Evolutionary conservation across 345 rosid genomes (phyloP).

Genomic region (Alliaria petiolata): DNA sequence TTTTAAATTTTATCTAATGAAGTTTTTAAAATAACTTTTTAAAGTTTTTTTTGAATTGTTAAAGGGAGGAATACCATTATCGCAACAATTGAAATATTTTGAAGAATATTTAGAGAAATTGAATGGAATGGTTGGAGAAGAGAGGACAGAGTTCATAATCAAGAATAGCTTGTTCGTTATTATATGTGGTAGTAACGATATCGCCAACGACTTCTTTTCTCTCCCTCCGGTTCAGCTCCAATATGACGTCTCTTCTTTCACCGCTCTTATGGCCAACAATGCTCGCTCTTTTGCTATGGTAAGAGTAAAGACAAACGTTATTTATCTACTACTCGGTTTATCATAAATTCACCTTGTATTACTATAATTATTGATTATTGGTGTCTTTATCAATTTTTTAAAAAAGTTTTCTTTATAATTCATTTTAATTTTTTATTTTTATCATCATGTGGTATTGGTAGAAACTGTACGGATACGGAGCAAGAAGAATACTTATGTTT

Average conservation of each 20-base stretch:
- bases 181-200: constrained; percentile 60
- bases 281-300: constrained; percentile 43
- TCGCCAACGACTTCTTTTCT: constrained; percentile 43
- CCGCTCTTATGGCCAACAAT: constrained; percentile 37
- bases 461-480: constrained; percentile 32
- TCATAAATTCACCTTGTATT: no score
- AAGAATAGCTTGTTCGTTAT: constrained; percentile 38
- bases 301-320: not conserved
- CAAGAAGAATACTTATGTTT: constrained; percentile 30
- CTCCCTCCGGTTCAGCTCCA: constrained; percentile 27
- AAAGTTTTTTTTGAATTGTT: not conserved
- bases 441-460: constrained; percentile 7
- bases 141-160: constrained; percentile 36
- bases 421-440: not conserved
- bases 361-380: not conserved
- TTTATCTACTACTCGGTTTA: not conserved
- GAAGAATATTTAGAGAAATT: constrained; percentile 45
- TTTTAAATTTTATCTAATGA: not conserved
- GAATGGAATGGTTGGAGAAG: constrained; percentile 40
- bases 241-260: constrained; percentile 36
- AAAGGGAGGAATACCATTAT: constrained; percentile 41
- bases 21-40: not conserved
- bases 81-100: constrained; percentile 42
- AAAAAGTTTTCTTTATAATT: not conserved
- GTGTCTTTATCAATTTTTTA: not conserved